A percentile compares a stretch with the other conserved stretches of the same genome.
Evolutionary conservation across 2,329 filamentous ascomycete genomes (phyloP).

Genomic region (Grosmannia penicillata): DNA sequence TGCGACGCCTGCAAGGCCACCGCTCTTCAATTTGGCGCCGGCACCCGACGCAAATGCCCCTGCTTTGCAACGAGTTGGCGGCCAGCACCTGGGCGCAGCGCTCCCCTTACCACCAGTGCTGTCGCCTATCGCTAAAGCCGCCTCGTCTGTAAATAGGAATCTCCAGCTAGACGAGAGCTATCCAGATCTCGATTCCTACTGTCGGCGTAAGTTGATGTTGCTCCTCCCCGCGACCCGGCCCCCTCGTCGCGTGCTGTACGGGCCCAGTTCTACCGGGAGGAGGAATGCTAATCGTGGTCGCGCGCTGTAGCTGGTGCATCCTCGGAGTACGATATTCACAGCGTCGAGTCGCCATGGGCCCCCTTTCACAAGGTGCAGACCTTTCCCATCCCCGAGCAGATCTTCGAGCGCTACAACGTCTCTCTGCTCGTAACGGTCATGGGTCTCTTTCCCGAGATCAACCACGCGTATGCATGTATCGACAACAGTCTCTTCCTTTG

Average conservation of each 20-base stretch:
- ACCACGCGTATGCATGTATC: slow-evolving; percentile 90
- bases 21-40: slow-evolving; percentile 27
- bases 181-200: slow-evolving; percentile 79
- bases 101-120: slow-evolving; percentile 23
- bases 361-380: slow-evolving; percentile 80
- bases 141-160: slow-evolving; percentile 67
- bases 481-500: slow-evolving; percentile 94
- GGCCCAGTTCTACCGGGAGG: too few relatives aligned
- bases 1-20: slow-evolving; percentile 52
- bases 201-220: slow-evolving; percentile 52
- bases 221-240: too few relatives aligned
- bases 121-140: slow-evolving; percentile 59
- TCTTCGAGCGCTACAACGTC: slow-evolving; percentile 84
- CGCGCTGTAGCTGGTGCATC: slow-evolving; percentile 63
- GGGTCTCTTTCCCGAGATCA: slow-evolving; percentile 88
- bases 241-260: too few relatives aligned
- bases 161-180: slow-evolving; percentile 65
- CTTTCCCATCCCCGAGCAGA: slow-evolving; percentile 79
- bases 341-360: slow-evolving; percentile 55
- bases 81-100: slow-evolving; percentile 8
- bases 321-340: slow-evolving; percentile 75
- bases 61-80: slow-evolving; percentile 5
- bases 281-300: too few relatives aligned
- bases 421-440: slow-evolving; percentile 82
- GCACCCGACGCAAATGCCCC: slow-evolving; percentile 9